Percentiles rank a stretch among this genome's conserved stretches.
Conservation (phyloP, 2,329 filamentous ascomycete genomes). For the Sporothrix protearum region DNA sequence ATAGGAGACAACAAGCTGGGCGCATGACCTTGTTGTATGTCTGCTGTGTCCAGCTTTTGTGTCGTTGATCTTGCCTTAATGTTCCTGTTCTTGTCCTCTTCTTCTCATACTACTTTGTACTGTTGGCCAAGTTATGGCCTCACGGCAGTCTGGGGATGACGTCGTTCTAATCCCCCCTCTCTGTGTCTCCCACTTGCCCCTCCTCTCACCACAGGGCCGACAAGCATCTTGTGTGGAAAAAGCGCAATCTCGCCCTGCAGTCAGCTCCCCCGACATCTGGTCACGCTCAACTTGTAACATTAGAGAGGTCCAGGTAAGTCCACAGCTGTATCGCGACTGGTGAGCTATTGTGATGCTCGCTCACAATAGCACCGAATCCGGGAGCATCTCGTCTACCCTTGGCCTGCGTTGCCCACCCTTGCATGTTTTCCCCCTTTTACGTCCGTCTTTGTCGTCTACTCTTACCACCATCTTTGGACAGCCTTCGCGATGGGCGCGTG, state of each 20-base stretch:
- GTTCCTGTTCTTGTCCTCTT: not conserved
- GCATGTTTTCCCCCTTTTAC: not conserved
- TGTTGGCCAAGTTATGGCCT: not conserved
- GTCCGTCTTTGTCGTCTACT: not conserved
- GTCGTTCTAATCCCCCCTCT: not conserved
- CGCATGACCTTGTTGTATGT: not conserved
- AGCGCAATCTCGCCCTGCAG: not conserved
- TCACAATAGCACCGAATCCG: constrained; percentile 1
- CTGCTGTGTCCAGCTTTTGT: not conserved
- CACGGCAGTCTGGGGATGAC: constrained; percentile 11
- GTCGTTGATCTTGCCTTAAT: not conserved
- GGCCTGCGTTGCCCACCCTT: not conserved
- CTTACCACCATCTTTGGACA: not conserved
- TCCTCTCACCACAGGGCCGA: not conserved
- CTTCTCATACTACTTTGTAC: not conserved
- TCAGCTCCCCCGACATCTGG: not conserved
- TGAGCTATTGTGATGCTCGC: not conserved
- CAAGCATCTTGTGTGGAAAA: not conserved
- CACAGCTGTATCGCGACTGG: not conserved
- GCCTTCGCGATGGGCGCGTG: not conserved
- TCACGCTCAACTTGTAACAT: constrained; percentile 13
- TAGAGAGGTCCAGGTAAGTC: not conserved
- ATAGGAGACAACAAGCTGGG: constrained; percentile 4
- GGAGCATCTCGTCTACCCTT: constrained; percentile 2
- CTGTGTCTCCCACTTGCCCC: not conserved